Evolutionary conservation across 176 grass and related monocot species (phyloP).

Genomic region (Coix lacrymajobi): DNA sequence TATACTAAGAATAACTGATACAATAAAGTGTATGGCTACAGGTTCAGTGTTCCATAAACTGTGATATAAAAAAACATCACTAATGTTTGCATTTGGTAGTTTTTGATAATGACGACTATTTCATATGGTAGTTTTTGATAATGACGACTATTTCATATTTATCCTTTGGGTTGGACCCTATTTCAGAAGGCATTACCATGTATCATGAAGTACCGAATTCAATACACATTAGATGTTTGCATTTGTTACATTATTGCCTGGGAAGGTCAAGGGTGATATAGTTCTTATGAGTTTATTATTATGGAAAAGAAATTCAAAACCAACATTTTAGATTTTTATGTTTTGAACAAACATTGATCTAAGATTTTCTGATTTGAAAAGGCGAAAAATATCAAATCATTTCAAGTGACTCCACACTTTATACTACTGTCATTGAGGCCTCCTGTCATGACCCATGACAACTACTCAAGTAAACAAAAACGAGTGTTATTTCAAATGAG

Average conservation of each 20-base stretch:
- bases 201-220: neutral
- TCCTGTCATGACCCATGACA: neutral
- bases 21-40: neutral
- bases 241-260: neutral
- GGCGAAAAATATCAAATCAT: neutral
- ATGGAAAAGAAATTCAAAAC: neutral
- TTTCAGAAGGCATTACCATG: neutral
- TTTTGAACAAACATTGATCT: neutral
- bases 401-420: neutral
- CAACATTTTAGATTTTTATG: neutral
- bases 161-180: neutral
- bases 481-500: neutral
- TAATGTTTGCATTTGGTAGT: too few relatives aligned
- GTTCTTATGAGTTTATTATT: neutral
- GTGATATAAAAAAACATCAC: neutral
- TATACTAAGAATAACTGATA: neutral
- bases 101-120: too few relatives aligned
- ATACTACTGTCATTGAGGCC: neutral
- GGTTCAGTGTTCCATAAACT: neutral
- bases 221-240: neutral
- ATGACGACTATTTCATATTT: too few relatives aligned
- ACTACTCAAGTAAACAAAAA: neutral
- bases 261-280: neutral
- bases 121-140: too few relatives aligned
- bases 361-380: neutral